phyloP scores from a whole-genome alignment of 805 yeast genomes.

The Pichia nanzhaoensis region DNA sequence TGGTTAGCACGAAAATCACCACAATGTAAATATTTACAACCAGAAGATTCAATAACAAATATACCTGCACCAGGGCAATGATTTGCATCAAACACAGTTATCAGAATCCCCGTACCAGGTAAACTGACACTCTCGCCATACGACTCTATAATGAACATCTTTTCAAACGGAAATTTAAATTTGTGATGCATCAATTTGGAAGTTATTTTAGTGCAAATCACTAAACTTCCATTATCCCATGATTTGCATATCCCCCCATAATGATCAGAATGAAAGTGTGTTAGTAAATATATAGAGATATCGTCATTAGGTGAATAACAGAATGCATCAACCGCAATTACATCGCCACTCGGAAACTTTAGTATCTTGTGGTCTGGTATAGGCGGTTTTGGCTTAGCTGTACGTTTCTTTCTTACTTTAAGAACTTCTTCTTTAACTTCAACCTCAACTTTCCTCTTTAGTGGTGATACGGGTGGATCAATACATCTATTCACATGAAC shows the following conservation, averaged over 20 bases:
- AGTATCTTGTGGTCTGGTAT: slow-evolving; percentile 53
- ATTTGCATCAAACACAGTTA: slow-evolving; percentile 73
- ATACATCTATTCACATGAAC: slow-evolving; percentile 54
- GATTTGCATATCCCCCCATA: slow-evolving; percentile 76
- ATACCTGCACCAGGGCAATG: slow-evolving; percentile 96
- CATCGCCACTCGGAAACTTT: slow-evolving; percentile 28
- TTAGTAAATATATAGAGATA: slow-evolving; percentile 50
- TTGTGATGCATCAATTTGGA: slow-evolving; percentile 46
- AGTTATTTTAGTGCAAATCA: slow-evolving; percentile 72
- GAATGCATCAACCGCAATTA: slow-evolving; percentile 63
- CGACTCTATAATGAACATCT: slow-evolving; percentile 33
- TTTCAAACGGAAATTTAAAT: slow-evolving; percentile 46
- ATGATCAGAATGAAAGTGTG: slow-evolving; percentile 93
- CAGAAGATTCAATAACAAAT: slow-evolving; percentile 54
- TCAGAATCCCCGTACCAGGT: slow-evolving; percentile 39
- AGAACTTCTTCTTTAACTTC: neutral
- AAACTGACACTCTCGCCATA: slow-evolving; percentile 32
- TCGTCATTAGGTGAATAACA: slow-evolving; percentile 39
- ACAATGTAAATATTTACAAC: slow-evolving; percentile 58
- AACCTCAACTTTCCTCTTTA: neutral
- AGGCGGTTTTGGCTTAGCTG: slow-evolving; percentile 16
- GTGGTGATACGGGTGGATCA: slow-evolving; percentile 16
- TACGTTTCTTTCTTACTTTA: neutral
- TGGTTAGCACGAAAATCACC: slow-evolving; percentile 84
- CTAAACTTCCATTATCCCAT: slow-evolving; percentile 61